phyloP scores from a whole-genome alignment of 352 stramenopile species.

The Pythium dissotocum region DNA sequence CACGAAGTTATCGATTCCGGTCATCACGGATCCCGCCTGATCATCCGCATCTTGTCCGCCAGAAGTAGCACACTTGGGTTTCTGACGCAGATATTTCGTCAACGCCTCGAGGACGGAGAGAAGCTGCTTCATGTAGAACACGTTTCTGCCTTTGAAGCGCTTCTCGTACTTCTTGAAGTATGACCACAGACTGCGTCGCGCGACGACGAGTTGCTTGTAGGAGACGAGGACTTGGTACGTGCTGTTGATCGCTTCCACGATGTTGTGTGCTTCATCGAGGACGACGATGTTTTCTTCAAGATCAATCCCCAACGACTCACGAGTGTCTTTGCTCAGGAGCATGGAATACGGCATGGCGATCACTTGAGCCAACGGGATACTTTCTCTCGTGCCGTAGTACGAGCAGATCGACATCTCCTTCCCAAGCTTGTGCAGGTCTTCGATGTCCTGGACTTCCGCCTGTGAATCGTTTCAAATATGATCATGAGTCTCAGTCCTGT shows the following conservation, averaged over 20 bases:
- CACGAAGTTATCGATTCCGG: slow-evolving; percentile 86
- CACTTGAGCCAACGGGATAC: slow-evolving; percentile 88
- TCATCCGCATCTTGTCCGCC: slow-evolving; percentile 22
- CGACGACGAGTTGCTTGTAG: slow-evolving; percentile 75
- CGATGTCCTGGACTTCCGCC: slow-evolving; percentile 92
- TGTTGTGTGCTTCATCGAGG: slow-evolving; percentile 99
- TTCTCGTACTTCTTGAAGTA: slow-evolving; percentile 91
- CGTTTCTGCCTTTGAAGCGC: slow-evolving; percentile 82
- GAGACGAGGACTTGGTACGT: slow-evolving; percentile 84
- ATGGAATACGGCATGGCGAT: slow-evolving; percentile 93
- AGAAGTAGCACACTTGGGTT: not conserved
- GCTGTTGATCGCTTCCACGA: slow-evolving; percentile 95
- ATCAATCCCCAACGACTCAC: slow-evolving; percentile 88
- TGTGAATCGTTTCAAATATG: slow-evolving; percentile 25
- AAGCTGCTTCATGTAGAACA: slow-evolving; percentile 90
- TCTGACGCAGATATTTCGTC: slow-evolving; percentile 73
- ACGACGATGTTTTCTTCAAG: slow-evolving; percentile 93
- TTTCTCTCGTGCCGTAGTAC: slow-evolving; percentile 96
- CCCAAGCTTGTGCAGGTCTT: slow-evolving; percentile 93
- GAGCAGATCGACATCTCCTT: slow-evolving; percentile 92
- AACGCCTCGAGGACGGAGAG: slow-evolving; percentile 73
- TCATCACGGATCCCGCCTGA: slow-evolving; percentile 49
- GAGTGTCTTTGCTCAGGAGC: slow-evolving; percentile 89
- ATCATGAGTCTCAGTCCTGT: not conserved
- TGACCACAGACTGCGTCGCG: slow-evolving; percentile 72